Percentiles rank a stretch among this genome's conserved stretches.
phyloP scores from a whole-genome alignment of 2,329 filamentous ascomycete genomes.

The Colletotrichum scovillei region DNA sequence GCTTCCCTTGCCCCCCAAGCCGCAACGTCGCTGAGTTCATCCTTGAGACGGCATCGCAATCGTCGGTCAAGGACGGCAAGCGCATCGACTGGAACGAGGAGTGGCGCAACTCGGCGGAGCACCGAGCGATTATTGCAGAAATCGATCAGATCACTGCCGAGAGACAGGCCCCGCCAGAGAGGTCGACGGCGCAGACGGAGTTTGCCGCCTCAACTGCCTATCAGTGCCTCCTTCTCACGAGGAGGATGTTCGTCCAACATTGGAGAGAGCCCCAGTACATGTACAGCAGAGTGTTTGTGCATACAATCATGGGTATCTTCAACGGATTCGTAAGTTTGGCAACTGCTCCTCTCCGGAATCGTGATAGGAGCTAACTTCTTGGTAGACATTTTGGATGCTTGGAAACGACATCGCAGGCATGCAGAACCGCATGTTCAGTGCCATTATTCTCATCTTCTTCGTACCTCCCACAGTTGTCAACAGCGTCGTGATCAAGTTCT shows the following conservation, averaged over 20 bases:
- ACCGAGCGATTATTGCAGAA: slow-evolving; percentile 68
- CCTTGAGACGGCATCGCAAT: slow-evolving; percentile 55
- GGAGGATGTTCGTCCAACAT: slow-evolving; percentile 77
- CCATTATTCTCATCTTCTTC: slow-evolving; percentile 70
- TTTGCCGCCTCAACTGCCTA: slow-evolving; percentile 74
- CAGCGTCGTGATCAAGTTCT: slow-evolving; percentile 81
- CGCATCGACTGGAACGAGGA: slow-evolving; percentile 79
- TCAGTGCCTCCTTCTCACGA: slow-evolving; percentile 75
- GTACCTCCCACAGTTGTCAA: slow-evolving; percentile 80
- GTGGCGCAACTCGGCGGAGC: slow-evolving; percentile 75
- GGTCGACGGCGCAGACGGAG: slow-evolving; percentile 51
- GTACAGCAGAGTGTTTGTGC: slow-evolving; percentile 80
- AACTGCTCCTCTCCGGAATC: background rate
- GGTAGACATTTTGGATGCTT: slow-evolving; percentile 75
- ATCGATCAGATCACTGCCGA: slow-evolving; percentile 69
- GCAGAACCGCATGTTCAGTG: slow-evolving; percentile 82
- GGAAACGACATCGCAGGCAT: slow-evolving; percentile 74
- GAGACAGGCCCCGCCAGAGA: slow-evolving; percentile 47
- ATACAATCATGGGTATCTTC: slow-evolving; percentile 79
- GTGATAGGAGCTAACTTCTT: slow-evolving; percentile 45
- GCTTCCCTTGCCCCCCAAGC: slow-evolving; percentile 71
- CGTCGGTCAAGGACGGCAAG: slow-evolving; percentile 48
- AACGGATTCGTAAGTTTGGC: slow-evolving; percentile 65
- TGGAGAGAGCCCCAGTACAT: slow-evolving; percentile 83
- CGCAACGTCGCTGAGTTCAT: slow-evolving; percentile 63